Evolutionary conservation across 495 filamentous ascomycete species (phyloP).

Genomic region (Penicillium cataractarum): DNA sequence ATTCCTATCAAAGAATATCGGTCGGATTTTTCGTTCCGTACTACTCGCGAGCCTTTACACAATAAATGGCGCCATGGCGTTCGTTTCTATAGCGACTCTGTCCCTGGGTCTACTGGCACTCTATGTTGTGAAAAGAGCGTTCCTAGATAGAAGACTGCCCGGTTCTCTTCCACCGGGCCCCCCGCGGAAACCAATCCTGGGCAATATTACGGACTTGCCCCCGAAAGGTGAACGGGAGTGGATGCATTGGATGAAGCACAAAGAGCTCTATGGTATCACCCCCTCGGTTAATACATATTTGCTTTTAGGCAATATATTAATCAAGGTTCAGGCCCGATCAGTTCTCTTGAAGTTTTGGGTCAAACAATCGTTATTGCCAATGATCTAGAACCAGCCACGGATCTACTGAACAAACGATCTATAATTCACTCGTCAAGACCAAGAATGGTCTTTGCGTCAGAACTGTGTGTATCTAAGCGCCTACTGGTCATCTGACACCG

Average conservation of each 20-base stretch:
- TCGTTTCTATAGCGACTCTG: not conserved
- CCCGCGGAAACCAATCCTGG: conserved; percentile 12
- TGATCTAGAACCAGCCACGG: conserved; percentile 37
- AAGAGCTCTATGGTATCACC: conserved; percentile 23
- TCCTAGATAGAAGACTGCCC: not conserved
- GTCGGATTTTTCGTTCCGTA: too few species aligned
- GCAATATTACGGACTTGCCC: conserved; percentile 21
- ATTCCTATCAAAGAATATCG: too few species aligned
- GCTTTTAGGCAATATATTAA: too few species aligned
- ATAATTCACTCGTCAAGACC: conserved; percentile 47
- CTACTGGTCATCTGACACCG: not conserved
- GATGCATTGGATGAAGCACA: conserved; percentile 24
- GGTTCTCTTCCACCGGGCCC: conserved; percentile 21
- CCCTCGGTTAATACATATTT: too few species aligned
- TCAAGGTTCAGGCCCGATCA: conserved; percentile 49
- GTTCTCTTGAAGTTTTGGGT: conserved; percentile 51
- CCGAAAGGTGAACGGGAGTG: conserved; percentile 16
- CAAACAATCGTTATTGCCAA: conserved; percentile 53
- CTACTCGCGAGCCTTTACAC: not conserved
- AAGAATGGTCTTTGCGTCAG: conserved; percentile 36
- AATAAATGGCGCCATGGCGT: not conserved
- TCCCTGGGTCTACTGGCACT: not conserved
- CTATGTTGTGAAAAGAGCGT: not conserved
- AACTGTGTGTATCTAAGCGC: conserved; percentile 34
- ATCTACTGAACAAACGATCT: conserved; percentile 50